Base-by-base conservation (phyloP, 2,329 filamentous ascomycete genomes). In the Chaetomium strumarium region DNA sequence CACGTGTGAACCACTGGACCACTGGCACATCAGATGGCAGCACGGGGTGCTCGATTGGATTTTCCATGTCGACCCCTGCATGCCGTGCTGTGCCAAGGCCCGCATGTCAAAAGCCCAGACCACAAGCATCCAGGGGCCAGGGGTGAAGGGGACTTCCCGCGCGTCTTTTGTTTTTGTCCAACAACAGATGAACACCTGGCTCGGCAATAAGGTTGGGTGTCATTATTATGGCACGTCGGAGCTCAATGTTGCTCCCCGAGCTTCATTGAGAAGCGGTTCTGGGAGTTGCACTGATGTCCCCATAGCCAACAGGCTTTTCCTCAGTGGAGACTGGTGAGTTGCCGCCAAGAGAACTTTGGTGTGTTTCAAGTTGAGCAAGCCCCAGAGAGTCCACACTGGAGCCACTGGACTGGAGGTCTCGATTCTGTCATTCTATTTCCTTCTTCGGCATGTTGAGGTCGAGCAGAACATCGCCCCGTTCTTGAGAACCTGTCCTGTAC, bases 71-170 rank as follows among this genome's bases (percentile, higher is more conserved):
- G 20, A 40, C 49, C 51, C 51, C 51, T n/a, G n/a, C n/a, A n/a
- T n/a, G n/a, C n/a, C 24, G 24, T 24, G 24, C 24, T 7, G n/a
- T 52, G 51, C 51, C 51, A 44, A 48, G 45, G 16, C 34, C 7
- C 13, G 34, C 16, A 24, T 31, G 14, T 11, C 34, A 16, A 11
- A 20, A 2, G 37, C 30, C 42, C 17, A 46, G 42, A 42, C 31
- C 49, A 20, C 5, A 13, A 13, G 37, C 19, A 14, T 5, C 13
- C 13, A n/a, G 13, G 7, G 30, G 37, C 39, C 42, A 51, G 49
- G 49, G 49, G 49, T 13, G 16, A 37, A 17, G 16, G 33, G 34
- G 36, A 13, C 7, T 7, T 34, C 34, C 24, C 24, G 24, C 24
- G 24, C 12, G 12, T 11, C 17, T 37, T 44, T 43, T n/a, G n/a